Conservation (phyloP, 139 green algal species). For the Haematococcus sp. region DNA sequence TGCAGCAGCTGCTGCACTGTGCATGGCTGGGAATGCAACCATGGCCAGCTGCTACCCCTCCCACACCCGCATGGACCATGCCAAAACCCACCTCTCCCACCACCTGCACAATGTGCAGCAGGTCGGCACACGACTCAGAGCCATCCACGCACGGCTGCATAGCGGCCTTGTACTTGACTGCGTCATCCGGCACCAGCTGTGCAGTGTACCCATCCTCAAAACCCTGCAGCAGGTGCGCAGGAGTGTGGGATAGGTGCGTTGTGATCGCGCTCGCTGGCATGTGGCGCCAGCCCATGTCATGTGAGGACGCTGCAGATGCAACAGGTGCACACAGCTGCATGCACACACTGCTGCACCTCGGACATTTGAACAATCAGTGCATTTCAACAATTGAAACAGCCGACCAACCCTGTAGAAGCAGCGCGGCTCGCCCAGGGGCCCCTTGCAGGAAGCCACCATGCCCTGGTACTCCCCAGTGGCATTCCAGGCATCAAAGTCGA, state of each 20-base stretch:
- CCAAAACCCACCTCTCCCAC: slow-evolving; percentile 8
- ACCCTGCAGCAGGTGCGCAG: neutral
- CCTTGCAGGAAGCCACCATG: slow-evolving; percentile 31
- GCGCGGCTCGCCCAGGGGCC: slow-evolving; percentile 1
- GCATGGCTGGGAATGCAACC: no score
- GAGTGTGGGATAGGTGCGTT: neutral
- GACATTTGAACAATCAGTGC: no score
- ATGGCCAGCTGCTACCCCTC: no score
- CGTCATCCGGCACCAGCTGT: slow-evolving; percentile 12
- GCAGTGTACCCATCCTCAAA: slow-evolving; percentile 17
- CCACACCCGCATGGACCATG: no score
- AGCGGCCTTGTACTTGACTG: neutral
- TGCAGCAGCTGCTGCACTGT: neutral
- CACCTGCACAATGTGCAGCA: slow-evolving; percentile 7
- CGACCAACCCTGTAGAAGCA: slow-evolving; percentile 23
- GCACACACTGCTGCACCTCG: no score
- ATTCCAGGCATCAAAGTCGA: slow-evolving; percentile 28
- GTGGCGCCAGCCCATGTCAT: no score
- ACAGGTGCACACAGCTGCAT: no score
- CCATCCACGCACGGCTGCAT: slow-evolving; percentile 12
- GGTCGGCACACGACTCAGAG: slow-evolving; percentile 3
- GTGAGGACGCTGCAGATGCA: no score
- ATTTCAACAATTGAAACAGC: no score
- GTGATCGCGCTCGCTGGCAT: no score
- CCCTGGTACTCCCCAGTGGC: slow-evolving; percentile 26